phyloP scores from a whole-genome alignment of 2,329 filamentous ascomycete species.

The Paracoccidioides brasiliensis region DNA sequence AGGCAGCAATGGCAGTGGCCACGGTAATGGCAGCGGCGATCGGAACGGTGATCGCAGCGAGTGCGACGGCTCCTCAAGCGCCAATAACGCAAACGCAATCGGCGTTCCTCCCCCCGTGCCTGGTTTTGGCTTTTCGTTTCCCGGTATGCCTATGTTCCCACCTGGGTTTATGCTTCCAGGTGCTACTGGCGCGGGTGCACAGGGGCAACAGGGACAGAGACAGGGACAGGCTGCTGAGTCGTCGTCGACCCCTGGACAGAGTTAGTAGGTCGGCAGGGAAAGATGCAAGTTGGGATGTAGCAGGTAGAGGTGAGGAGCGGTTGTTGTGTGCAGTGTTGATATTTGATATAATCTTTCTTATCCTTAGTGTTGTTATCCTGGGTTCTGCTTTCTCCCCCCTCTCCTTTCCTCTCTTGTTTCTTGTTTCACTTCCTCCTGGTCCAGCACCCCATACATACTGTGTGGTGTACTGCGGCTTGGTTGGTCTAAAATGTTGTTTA shows the following conservation, averaged over 20 bases:
- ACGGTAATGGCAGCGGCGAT: constrained; percentile 14
- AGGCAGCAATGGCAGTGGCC: constrained; percentile 19
- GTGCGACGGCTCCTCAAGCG: constrained; percentile 19
- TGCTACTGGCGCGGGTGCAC: constrained; percentile 10
- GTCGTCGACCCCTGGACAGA: constrained; percentile 17
- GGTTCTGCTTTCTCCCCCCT: not conserved
- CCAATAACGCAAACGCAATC: constrained; percentile 29
- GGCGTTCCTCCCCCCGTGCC: constrained; percentile 42
- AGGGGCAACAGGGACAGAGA: not conserved
- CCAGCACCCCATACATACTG: not conserved
- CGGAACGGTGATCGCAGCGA: constrained; percentile 20
- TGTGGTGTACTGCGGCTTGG: no score
- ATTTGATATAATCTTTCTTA: not conserved
- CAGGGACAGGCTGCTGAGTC: constrained; percentile 5
- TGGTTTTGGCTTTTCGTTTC: constrained; percentile 42
- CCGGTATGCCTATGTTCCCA: constrained; percentile 37
- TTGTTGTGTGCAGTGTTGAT: not conserved
- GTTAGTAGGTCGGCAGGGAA: not conserved
- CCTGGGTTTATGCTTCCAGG: constrained; percentile 35
- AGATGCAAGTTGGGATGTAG: not conserved
- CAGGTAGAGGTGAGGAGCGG: not conserved
- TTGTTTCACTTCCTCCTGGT: constrained; percentile 2
- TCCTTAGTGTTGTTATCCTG: no score
- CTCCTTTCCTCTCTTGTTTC: not conserved
- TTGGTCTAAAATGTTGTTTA: not conserved